These are phyloP conservation scores for Boeremia lycopersici DNA, from an alignment of 2,329 filamentous ascomycete species.

Conservation along the genomic window DNA sequence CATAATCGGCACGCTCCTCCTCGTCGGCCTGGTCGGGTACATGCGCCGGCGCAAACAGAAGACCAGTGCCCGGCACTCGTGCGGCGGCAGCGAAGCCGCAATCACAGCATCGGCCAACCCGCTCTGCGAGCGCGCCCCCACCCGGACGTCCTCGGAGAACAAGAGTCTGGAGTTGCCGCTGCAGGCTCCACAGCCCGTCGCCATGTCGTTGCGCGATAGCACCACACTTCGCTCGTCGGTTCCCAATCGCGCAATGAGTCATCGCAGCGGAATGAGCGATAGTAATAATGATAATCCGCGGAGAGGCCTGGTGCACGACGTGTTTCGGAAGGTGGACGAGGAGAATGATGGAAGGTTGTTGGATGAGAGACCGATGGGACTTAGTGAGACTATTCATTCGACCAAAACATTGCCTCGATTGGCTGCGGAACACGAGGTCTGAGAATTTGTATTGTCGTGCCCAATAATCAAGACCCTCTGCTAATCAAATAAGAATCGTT, in stretches of 20 bases:
- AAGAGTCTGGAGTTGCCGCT: background rate
- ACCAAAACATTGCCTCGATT: constrained; percentile 17
- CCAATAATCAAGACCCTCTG: background rate
- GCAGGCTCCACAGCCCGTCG: background rate
- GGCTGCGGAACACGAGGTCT: constrained; percentile 20
- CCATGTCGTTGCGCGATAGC: background rate
- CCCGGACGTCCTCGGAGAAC: background rate
- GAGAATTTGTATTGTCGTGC: background rate
- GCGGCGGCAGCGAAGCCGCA: background rate
- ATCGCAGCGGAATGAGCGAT: background rate
- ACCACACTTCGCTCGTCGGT: background rate
- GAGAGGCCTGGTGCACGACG: constrained; percentile 17
- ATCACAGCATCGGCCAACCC: background rate
- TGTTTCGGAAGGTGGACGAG: constrained; percentile 19
- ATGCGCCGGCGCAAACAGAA: background rate
- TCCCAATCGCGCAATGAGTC: background rate
- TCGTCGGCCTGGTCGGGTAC: background rate
- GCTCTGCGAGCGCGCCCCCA: background rate
- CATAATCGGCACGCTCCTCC: background rate
- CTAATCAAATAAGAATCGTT: no score
- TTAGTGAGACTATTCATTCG: constrained; percentile 27
- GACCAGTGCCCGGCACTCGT: background rate
- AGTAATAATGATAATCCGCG: background rate
- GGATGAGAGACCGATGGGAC: constrained; percentile 23
- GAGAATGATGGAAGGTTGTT: constrained; percentile 24